Conservation (phyloP, 2,329 filamentous ascomycete species). For the Apiospora arundinis region DNA sequence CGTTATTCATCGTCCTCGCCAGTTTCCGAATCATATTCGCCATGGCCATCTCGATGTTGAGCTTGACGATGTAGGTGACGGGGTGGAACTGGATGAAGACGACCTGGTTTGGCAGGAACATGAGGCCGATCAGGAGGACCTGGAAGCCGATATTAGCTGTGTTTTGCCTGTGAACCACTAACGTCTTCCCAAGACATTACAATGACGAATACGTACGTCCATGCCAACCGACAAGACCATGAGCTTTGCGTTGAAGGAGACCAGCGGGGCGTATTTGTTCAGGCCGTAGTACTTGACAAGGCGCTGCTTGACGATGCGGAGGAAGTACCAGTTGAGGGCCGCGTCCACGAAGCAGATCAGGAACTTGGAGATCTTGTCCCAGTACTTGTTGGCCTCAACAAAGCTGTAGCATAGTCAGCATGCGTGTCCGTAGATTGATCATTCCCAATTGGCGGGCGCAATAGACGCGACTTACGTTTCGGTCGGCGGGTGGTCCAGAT, state of each 20-base stretch:
- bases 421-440: too few species aligned
- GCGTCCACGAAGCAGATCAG: constrained; percentile 54
- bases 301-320: constrained; percentile 47
- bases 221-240: constrained; percentile 51
- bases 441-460: too few species aligned
- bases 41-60: constrained; percentile 60
- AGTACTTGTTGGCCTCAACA: constrained; percentile 51
- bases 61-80: constrained; percentile 43
- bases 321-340: constrained; percentile 54
- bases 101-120: constrained; percentile 53
- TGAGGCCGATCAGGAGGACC: constrained; percentile 48
- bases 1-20: background rate
- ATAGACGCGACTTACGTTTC: background rate
- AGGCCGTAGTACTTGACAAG: constrained; percentile 51
- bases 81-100: constrained; percentile 50
- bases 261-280: constrained; percentile 52
- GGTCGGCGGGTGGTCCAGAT: background rate
- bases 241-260: constrained; percentile 52
- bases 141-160: constrained; percentile 23
- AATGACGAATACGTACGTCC: too few species aligned
- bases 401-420: constrained; percentile 42
- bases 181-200: too few species aligned
- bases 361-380: constrained; percentile 57
- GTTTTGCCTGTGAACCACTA: too few species aligned
- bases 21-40: constrained; percentile 51